Conservation (phyloP, 2,329 filamentous ascomycete species). For the Passalora sequoiae region DNA sequence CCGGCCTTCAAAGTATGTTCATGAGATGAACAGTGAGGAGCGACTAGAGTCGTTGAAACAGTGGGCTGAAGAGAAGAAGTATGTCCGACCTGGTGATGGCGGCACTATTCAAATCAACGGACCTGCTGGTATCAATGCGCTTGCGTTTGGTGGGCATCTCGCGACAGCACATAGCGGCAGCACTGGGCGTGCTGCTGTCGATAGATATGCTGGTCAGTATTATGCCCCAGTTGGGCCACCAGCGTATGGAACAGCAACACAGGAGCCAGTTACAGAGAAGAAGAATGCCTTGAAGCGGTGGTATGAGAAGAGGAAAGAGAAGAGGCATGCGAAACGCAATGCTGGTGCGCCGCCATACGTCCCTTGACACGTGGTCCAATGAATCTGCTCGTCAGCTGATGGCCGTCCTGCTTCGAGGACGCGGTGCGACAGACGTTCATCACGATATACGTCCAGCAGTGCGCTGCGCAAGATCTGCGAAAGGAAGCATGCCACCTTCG, state of each 20-base stretch:
- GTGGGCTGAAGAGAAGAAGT: conserved; percentile 25
- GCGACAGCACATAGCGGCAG: not conserved
- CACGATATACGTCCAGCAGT: too few species aligned
- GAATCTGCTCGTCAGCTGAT: not conserved
- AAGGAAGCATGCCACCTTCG: too few species aligned
- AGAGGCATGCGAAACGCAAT: conserved; percentile 13
- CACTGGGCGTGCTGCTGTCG: conserved; percentile 1
- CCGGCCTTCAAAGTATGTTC: conserved; percentile 14
- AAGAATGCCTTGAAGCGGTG: conserved; percentile 13
- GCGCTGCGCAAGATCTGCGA: too few species aligned
- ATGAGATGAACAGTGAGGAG: conserved; percentile 22
- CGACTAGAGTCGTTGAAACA: conserved; percentile 19
- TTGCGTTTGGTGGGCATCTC: conserved; percentile 16
- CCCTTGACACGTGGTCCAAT: not conserved
- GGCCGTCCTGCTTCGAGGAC: too few species aligned
- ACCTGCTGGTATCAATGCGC: conserved; percentile 10
- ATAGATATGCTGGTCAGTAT: conserved; percentile 19
- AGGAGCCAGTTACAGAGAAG: conserved; percentile 9
- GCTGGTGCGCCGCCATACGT: conserved; percentile 13
- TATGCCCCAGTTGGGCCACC: conserved; percentile 19
- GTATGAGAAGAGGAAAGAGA: conserved; percentile 18
- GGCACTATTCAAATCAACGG: conserved; percentile 15
- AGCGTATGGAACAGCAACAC: conserved; percentile 13
- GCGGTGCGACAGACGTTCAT: too few species aligned
- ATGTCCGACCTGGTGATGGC: conserved; percentile 19